Conservation (phyloP, 2,329 filamentous ascomycete species). For the Pseudocercospora pini-densiflorae region DNA sequence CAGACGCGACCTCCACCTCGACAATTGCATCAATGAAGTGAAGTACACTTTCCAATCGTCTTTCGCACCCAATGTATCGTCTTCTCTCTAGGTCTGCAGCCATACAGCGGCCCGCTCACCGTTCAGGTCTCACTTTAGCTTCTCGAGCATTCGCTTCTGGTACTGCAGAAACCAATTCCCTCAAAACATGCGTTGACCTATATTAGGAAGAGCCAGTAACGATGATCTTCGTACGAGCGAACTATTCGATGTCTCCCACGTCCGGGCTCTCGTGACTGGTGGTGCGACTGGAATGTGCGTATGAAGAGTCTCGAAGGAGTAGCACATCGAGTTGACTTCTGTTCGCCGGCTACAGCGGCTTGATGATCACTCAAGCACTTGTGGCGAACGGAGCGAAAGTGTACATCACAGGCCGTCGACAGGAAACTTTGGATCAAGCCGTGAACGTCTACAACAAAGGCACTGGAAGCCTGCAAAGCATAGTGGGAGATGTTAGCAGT, state of each 20-base stretch:
- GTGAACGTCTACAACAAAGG: conserved; percentile 53
- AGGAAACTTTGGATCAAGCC: conserved; percentile 50
- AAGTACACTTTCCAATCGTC: background rate
- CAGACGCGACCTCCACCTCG: too few species aligned
- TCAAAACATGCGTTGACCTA: background rate
- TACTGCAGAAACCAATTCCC: background rate
- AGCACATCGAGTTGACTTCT: background rate
- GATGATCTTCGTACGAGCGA: conserved; percentile 47
- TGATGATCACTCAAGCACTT: conserved; percentile 55
- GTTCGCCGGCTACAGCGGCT: conserved; percentile 34
- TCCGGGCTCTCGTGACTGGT: conserved; percentile 53
- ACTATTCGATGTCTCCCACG: conserved; percentile 52
- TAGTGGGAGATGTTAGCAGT: conserved; percentile 54
- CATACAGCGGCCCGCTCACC: background rate
- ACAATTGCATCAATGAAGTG: too few species aligned
- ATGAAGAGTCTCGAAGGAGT: background rate
- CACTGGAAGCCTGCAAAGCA: conserved; percentile 46
- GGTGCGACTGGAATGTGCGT: conserved; percentile 48
- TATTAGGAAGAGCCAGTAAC: conserved; percentile 41
- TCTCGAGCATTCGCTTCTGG: background rate
- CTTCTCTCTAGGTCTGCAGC: conserved; percentile 8
- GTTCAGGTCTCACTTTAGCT: background rate
- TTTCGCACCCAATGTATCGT: conserved; percentile 30
- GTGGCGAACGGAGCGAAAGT: conserved; percentile 55
- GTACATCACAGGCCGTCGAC: conserved; percentile 53